Conservation (phyloP, 371 early-diverging fungal species). For the Batrachochytrium dendrobatidis region DNA sequence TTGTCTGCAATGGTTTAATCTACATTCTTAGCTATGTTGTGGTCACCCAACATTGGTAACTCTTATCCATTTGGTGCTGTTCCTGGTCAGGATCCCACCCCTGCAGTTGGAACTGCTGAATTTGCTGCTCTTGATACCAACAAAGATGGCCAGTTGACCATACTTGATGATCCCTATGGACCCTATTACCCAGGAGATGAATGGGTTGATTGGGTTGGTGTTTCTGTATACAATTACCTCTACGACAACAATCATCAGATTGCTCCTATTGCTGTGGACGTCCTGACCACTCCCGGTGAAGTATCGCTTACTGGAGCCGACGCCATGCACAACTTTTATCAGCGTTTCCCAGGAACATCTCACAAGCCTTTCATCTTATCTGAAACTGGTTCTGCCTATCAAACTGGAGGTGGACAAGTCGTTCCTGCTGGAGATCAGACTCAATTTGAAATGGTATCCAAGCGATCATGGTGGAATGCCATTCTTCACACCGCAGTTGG, state of each 20-base stretch:
- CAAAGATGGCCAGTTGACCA: conserved; percentile 13
- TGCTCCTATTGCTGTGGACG: neutral
- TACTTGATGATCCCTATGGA: conserved; percentile 24
- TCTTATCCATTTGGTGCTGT: conserved; percentile 17
- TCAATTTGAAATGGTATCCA: neutral
- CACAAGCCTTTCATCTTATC: conserved; percentile 23
- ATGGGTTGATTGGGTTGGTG: conserved; percentile 32
- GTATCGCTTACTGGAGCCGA: neutral
- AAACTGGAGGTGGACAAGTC: neutral
- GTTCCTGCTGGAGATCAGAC: neutral
- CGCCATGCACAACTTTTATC: conserved; percentile 11
- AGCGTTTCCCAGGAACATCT: conserved; percentile 5
- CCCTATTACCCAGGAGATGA: conserved; percentile 29
- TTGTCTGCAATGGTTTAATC: neutral
- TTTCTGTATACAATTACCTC: conserved; percentile 17
- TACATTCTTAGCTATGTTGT: conserved; percentile 18
- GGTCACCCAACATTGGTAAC: conserved; percentile 25
- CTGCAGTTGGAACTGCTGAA: conserved; percentile 5
- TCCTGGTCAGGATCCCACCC: neutral
- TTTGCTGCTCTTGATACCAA: conserved; percentile 23
- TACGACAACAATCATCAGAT: conserved; percentile 4
- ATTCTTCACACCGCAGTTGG: neutral
- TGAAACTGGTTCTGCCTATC: conserved; percentile 22
- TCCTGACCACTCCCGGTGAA: neutral
- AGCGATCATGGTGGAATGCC: conserved; percentile 23